Conservation (phyloP, 192 early-diverging fungal genomes). For the Umbelopsis isabellina region DNA sequence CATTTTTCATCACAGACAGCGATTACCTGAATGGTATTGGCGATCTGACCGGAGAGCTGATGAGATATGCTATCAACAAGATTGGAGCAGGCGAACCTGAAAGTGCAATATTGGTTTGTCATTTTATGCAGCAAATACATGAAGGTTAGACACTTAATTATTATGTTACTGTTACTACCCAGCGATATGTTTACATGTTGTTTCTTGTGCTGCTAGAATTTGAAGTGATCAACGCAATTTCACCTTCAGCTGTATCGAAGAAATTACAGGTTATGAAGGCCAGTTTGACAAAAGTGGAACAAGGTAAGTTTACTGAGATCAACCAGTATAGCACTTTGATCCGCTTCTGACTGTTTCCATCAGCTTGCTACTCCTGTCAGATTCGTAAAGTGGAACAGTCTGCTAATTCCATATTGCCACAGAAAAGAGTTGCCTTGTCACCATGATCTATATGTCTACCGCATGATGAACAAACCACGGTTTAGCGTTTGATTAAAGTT, state of each 20-base stretch:
- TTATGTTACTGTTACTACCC: neutral
- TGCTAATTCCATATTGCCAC: neutral
- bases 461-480: too few species aligned
- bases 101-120: slow-evolving; percentile 31
- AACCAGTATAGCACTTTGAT: too few species aligned
- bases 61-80: slow-evolving; percentile 60
- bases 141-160: slow-evolving; percentile 17
- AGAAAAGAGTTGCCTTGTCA: neutral
- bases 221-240: slow-evolving; percentile 3
- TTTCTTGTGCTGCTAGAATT: neutral
- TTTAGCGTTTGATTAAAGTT: too few species aligned
- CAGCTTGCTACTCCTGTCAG: slow-evolving; percentile 7
- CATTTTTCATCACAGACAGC: slow-evolving; percentile 45
- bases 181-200: neutral
- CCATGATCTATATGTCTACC: neutral
- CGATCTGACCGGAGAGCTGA: slow-evolving; percentile 64
- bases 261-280: slow-evolving; percentile 8
- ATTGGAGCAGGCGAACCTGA: slow-evolving; percentile 43
- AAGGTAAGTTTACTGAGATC: neutral
- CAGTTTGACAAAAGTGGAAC: slow-evolving; percentile 9
- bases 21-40: slow-evolving; percentile 61
- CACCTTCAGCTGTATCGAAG: neutral
- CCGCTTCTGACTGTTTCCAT: neutral
- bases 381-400: neutral
- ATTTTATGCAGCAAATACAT: slow-evolving; percentile 34